Conservation (phyloP, 306 rosid species). For the Delonix regia region DNA sequence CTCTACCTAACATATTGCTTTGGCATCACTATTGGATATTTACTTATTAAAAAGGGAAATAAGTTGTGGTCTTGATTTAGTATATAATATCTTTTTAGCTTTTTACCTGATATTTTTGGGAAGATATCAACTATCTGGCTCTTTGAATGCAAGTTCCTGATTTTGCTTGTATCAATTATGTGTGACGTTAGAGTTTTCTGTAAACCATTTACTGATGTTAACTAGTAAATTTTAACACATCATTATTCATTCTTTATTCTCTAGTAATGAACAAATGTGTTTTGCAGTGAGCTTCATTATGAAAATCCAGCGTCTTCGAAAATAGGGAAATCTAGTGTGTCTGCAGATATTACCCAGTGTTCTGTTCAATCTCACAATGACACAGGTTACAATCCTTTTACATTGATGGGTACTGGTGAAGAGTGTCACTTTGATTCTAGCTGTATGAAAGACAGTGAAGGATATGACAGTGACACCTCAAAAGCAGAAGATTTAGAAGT, state of each 20-base stretch:
- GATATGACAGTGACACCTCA: slow-evolving; percentile 42
- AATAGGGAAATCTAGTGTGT: slow-evolving; percentile 46
- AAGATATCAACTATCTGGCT: not conserved
- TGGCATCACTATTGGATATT: not conserved
- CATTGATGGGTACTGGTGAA: slow-evolving; percentile 34
- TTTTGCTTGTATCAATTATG: not conserved
- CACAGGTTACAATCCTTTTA: slow-evolving; percentile 35
- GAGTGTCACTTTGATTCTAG: slow-evolving; percentile 42
- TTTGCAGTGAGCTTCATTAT: slow-evolving; percentile 54
- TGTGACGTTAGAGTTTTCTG: not conserved
- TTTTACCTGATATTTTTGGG: not conserved
- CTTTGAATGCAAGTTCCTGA: not conserved
- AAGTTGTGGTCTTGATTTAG: not conserved
- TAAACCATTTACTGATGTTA: not conserved
- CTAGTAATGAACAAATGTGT: slow-evolving; percentile 13
- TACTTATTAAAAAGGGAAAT: not conserved
- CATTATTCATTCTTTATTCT: not conserved
- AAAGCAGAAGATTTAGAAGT: slow-evolving; percentile 54
- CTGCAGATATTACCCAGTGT: slow-evolving; percentile 44
- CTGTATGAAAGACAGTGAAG: slow-evolving; percentile 48
- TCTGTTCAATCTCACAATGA: slow-evolving; percentile 42
- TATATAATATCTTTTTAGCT: not conserved
- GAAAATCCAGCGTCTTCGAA: slow-evolving; percentile 44
- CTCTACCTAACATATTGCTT: not conserved
- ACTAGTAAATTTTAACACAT: not conserved